Percentiles rank a stretch among this genome's conserved stretches.
Conservation (phyloP, 148 eudicot genomes). For the Camellia lanceoleosa region DNA sequence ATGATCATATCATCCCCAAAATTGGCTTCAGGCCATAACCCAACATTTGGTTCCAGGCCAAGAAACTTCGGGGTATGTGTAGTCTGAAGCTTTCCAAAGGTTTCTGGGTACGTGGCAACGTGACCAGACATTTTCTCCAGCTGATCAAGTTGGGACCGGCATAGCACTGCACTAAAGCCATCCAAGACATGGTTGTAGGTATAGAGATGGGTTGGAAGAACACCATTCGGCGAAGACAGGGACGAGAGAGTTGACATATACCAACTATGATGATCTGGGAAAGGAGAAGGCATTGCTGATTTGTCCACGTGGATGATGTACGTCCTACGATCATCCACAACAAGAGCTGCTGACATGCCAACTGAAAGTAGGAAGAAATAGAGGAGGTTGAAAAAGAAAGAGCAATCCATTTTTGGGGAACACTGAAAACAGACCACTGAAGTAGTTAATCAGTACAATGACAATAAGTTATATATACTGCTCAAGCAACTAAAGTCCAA, state of each 20-base stretch:
- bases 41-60: constrained; percentile 14
- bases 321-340: not conserved
- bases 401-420: not conserved
- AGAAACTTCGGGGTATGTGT: constrained; percentile 20
- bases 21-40: constrained; percentile 6
- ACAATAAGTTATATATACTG: too few relatives aligned
- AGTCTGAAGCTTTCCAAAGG: constrained; percentile 8
- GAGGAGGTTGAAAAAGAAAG: not conserved
- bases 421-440: too few relatives aligned
- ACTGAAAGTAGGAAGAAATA: not conserved
- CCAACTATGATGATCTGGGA: constrained; percentile 21
- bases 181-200: constrained; percentile 25
- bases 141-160: constrained; percentile 8
- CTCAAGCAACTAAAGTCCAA: too few relatives aligned
- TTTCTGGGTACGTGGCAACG: constrained; percentile 12
- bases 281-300: constrained; percentile 25
- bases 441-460: too few relatives aligned
- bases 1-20: constrained; percentile 30
- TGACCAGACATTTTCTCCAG: constrained; percentile 23
- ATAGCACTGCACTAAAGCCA: constrained; percentile 26
- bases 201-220: constrained; percentile 12
- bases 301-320: constrained; percentile 24
- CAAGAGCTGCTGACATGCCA: not conserved
- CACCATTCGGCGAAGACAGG: not conserved
- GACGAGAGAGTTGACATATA: constrained; percentile 23